A percentile compares a stretch with the other conserved stretches of the same genome.
Evolutionary conservation across 345 rosid genomes (phyloP).

Genomic region (Psidium guajava): DNA sequence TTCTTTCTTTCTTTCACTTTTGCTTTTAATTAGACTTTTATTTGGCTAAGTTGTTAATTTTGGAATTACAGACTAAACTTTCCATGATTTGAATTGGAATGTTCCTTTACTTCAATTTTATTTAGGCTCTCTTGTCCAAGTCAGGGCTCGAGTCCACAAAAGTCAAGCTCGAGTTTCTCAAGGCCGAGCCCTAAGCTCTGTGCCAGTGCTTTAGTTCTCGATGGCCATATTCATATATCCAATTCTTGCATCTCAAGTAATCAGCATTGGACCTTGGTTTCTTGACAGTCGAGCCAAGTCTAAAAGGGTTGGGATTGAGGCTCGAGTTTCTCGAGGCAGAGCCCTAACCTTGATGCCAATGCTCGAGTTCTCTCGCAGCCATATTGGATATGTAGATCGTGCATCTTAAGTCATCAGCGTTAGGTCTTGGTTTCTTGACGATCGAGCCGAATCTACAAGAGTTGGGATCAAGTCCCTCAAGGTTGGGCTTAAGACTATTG

Average conservation of each 20-base stretch:
- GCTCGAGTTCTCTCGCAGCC: rapidly evolving
- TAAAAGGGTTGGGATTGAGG: neutral
- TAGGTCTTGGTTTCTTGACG: too few relatives aligned
- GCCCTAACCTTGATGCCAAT: rapidly evolving
- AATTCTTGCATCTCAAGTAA: rapidly evolving
- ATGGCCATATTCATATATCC: rapidly evolving
- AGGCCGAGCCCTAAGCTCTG: neutral
- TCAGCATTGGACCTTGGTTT: rapidly evolving
- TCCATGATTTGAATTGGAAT: neutral
- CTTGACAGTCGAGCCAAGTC: rapidly evolving
- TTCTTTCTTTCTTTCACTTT: too few relatives aligned
- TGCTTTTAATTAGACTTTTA: neutral
- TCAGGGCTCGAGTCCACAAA: neutral
- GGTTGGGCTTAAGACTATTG: too few relatives aligned
- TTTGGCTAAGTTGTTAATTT: neutral
- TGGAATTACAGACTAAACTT: neutral
- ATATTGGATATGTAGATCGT: too few relatives aligned
- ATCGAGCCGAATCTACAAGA: too few relatives aligned
- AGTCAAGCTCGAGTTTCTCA: rapidly evolving
- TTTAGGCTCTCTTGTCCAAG: neutral
- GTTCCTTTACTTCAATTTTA: neutral
- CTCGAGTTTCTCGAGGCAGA: neutral
- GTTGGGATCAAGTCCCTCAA: too few relatives aligned
- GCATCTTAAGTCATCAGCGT: too few relatives aligned
- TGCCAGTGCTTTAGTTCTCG: rapidly evolving